phyloP scores from a whole-genome alignment of 495 filamentous ascomycete genomes.

The Aspergillus ostianus region DNA sequence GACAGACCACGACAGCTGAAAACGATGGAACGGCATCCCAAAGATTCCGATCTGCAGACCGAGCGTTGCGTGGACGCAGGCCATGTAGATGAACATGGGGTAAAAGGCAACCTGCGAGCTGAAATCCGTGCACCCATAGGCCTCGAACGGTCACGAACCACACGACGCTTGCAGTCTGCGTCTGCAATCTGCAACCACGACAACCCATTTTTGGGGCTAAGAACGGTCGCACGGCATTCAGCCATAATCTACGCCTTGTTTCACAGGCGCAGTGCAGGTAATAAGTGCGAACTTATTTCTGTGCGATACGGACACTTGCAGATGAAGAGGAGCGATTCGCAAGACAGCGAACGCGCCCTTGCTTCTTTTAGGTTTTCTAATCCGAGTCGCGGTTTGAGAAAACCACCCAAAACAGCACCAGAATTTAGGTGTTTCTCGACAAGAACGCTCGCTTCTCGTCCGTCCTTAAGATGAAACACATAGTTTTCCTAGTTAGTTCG shows the following conservation, averaged over 20 bases:
- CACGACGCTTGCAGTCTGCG: not conserved
- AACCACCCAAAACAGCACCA: not conserved
- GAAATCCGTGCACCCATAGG: not conserved
- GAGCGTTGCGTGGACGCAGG: not conserved
- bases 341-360: not conserved
- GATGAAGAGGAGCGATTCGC: not conserved
- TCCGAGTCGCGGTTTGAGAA: not conserved
- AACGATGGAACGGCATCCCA: not conserved
- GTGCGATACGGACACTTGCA: not conserved
- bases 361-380: not conserved
- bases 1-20: not conserved
- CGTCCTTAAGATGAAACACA: not conserved
- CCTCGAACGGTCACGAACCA: not conserved
- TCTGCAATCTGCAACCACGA: not conserved
- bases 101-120: not conserved
- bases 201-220: not conserved
- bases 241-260: not conserved
- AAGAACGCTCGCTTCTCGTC: not conserved
- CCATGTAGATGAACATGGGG: not conserved
- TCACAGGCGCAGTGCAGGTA: not conserved
- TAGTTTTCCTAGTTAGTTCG: not conserved
- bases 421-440: not conserved
- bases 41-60: not conserved
- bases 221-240: not conserved
- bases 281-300: not conserved